Conservation (phyloP, 176 grass and related monocot genomes). For the Lolium multiflorum region DNA sequence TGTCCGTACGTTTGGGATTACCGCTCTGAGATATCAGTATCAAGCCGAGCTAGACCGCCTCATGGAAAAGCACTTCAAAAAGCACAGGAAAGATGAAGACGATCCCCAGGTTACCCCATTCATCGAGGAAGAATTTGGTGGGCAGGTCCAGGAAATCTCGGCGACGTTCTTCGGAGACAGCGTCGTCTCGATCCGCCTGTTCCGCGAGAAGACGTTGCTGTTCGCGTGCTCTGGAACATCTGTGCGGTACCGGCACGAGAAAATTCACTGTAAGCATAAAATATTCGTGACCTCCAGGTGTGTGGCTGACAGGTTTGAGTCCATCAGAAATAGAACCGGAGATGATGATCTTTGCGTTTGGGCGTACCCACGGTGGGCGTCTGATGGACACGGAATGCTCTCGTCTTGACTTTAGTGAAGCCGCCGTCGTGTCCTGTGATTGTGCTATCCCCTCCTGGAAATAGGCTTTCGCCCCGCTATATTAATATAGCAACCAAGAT, state of each 20-base stretch:
- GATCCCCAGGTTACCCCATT: background rate
- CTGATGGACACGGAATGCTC: background rate
- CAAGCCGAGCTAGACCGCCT: background rate
- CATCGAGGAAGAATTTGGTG: background rate
- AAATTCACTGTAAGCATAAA: background rate
- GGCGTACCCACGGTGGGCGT: too few relatives aligned
- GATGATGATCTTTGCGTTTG: background rate
- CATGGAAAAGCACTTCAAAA: background rate
- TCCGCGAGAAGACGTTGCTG: background rate
- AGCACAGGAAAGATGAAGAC: background rate
- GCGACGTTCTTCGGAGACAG: background rate
- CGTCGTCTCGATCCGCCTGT: background rate
- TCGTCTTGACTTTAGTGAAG: background rate
- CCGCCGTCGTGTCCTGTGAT: background rate
- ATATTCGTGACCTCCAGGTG: background rate
- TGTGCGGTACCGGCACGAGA: background rate
- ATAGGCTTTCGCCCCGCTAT: too few relatives aligned
- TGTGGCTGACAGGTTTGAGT: background rate
- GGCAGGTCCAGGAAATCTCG: background rate
- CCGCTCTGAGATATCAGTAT: background rate
- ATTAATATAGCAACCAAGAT: too few relatives aligned
- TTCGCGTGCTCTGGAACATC: background rate
- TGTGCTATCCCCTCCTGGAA: too few relatives aligned
- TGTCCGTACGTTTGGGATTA: too few relatives aligned
- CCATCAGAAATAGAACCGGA: background rate